A percentile compares a stretch with the other conserved stretches of the same genome.
phyloP scores from a whole-genome alignment of 768 basidiomycete genomes.

The Amanita muscaria region DNA sequence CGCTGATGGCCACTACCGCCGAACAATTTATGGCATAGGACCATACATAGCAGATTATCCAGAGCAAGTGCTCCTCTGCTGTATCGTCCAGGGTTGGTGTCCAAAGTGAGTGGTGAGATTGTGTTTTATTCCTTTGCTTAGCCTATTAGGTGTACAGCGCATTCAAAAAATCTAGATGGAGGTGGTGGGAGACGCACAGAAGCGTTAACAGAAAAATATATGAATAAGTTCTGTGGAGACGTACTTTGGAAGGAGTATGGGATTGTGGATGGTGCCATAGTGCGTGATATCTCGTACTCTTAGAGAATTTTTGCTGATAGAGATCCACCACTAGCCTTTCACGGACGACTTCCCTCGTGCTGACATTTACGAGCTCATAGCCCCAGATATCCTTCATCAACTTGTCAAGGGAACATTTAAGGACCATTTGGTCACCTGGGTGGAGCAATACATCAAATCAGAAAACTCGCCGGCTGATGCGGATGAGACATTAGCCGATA shows the following conservation, averaged over 20 bases:
- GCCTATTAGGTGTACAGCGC: not conserved
- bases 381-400: too few relatives aligned
- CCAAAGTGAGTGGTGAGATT: not conserved
- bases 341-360: conserved; percentile 21
- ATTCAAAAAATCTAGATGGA: not conserved
- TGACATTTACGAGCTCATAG: too few relatives aligned
- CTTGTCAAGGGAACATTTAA: too few relatives aligned
- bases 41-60: too few relatives aligned
- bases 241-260: not conserved
- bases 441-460: conserved; percentile 14
- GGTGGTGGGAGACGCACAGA: conserved; percentile 7
- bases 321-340: too few relatives aligned
- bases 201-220: not conserved
- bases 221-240: not conserved
- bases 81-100: too few relatives aligned
- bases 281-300: too few relatives aligned
- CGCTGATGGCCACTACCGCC: too few relatives aligned
- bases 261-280: conserved; percentile 1
- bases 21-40: too few relatives aligned
- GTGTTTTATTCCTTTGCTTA: not conserved
- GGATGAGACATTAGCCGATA: conserved; percentile 17
- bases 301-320: too few relatives aligned
- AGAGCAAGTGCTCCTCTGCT: too few relatives aligned
- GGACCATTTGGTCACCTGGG: too few relatives aligned
- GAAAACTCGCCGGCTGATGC: not conserved